A percentile compares a stretch with the other conserved stretches of the same genome.
Conservation (phyloP, 352 stramenopile species). For the Blastocystis sp. region DNA sequence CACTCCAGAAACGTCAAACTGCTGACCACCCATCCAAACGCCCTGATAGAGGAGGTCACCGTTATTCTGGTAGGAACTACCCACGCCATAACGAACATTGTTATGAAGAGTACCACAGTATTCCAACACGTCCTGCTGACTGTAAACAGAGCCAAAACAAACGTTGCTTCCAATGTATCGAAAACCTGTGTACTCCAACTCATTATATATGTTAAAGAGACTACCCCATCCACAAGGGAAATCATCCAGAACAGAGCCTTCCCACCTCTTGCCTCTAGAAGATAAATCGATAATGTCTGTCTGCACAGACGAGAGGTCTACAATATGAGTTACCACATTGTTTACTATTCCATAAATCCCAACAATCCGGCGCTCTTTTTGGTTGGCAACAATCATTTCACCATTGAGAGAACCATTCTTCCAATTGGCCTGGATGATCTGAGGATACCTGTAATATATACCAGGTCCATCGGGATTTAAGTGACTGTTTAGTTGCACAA, state of each 20-base stretch:
- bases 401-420: neutral
- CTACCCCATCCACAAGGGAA: conserved; percentile 10
- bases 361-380: neutral
- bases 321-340: neutral
- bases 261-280: neutral
- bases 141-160: conserved; percentile 11
- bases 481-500: neutral
- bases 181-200: conserved; percentile 1
- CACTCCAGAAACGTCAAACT: neutral
- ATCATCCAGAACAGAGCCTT: neutral
- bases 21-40: neutral
- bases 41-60: neutral
- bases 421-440: neutral
- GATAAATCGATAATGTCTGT: neutral
- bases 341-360: neutral
- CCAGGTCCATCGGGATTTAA: neutral
- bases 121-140: neutral
- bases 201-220: neutral
- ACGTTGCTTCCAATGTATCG: neutral
- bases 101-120: conserved; percentile 14
- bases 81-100: neutral
- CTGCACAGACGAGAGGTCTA: neutral
- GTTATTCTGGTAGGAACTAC: neutral
- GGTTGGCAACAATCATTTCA: conserved; percentile 23
- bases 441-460: neutral